Conservation (phyloP, 2,329 filamentous ascomycete genomes). For the Magnaporthales sp. region DNA sequence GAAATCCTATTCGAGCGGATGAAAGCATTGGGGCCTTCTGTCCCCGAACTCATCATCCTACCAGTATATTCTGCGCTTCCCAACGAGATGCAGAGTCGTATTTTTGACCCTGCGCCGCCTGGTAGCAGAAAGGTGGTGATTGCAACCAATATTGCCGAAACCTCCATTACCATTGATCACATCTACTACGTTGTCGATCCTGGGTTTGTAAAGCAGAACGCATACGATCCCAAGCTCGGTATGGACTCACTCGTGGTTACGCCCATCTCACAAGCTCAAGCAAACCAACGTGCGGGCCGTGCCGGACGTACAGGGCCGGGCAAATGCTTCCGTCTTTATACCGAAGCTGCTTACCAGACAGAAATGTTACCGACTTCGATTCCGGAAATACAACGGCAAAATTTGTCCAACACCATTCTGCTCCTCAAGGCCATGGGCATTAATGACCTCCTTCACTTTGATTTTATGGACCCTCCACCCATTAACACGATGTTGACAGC, state of each 20-base stretch:
- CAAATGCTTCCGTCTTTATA: conserved; percentile 93
- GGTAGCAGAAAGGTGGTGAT: conserved; percentile 91
- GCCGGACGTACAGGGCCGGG: conserved; percentile 92
- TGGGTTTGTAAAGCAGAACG: conserved; percentile 96
- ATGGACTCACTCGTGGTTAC: conserved; percentile 97
- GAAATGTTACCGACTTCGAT: conserved; percentile 97
- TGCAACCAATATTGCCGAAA: conserved; percentile 97
- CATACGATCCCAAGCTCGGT: conserved; percentile 91
- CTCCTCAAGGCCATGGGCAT: conserved; percentile 99
- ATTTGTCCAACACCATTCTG: conserved; percentile 83
- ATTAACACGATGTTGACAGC: conserved; percentile 97
- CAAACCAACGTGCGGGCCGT: conserved; percentile 86
- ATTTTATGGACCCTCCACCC: conserved; percentile 98
- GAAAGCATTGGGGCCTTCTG: conserved; percentile 84
- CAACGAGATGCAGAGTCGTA: conserved; percentile 84
- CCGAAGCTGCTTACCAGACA: conserved; percentile 87
- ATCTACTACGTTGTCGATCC: conserved; percentile 97
- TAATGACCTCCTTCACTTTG: conserved; percentile 92
- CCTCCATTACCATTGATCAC: conserved; percentile 93
- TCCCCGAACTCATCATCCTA: conserved; percentile 85
- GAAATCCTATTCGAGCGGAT: conserved; percentile 92
- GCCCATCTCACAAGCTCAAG: conserved; percentile 93
- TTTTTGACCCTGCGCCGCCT: conserved; percentile 86
- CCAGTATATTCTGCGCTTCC: conserved; percentile 95
- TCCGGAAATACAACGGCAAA: conserved; percentile 93